Conservation (phyloP, 176 grass and related monocot genomes). For the Rhynchospora tenuis region DNA sequence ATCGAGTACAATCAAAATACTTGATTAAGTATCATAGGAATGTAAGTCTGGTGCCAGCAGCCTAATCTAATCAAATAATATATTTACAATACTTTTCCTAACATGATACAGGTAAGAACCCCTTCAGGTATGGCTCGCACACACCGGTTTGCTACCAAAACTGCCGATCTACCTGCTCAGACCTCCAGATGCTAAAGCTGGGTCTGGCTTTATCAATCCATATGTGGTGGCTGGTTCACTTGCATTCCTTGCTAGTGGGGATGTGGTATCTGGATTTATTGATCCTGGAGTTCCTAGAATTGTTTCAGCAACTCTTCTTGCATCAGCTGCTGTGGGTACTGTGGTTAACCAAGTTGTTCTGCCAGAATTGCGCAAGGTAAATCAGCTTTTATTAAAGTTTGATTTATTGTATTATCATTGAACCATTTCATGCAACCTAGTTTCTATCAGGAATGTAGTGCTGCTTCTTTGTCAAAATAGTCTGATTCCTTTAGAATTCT, state of each 20-base stretch:
- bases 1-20: background rate
- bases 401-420: background rate
- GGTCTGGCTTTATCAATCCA: constrained; percentile 44
- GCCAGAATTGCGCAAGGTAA: constrained; percentile 65
- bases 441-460: background rate
- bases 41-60: background rate
- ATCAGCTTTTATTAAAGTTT: background rate
- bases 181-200: constrained; percentile 52
- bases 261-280: constrained; percentile 64
- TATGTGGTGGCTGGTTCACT: constrained; percentile 59
- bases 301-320: constrained; percentile 60
- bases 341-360: constrained; percentile 64
- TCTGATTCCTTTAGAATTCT: background rate
- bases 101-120: constrained; percentile 51
- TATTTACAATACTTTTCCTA: background rate
- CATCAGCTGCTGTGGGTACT: constrained; percentile 55
- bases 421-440: background rate
- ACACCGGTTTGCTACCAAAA: constrained; percentile 74
- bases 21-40: background rate
- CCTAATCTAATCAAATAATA: background rate
- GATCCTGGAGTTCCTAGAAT: constrained; percentile 69
- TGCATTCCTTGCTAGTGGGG: constrained; percentile 72
- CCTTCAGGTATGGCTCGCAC: constrained; percentile 80
- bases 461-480: background rate
- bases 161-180: constrained; percentile 66